Evolutionary conservation across 2,329 filamentous ascomycete genomes (phyloP).

Genomic region (Aspergillus cejpii): DNA sequence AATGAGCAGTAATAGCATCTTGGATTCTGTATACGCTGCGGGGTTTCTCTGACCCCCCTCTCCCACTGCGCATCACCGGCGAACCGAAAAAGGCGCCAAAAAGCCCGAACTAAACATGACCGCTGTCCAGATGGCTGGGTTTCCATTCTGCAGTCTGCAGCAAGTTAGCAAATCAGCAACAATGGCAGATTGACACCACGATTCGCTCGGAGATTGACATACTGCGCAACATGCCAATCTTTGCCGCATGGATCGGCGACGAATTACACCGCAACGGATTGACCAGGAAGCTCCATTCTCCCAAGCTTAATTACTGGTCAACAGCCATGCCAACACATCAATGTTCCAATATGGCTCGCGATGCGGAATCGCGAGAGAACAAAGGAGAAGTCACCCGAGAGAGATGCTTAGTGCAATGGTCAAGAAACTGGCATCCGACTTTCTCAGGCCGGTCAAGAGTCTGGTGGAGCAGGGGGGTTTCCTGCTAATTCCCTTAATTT

Average conservation of each 20-base stretch:
- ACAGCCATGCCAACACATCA: slow-evolving; percentile 85
- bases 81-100: slow-evolving; percentile 1
- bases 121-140: slow-evolving; percentile 14
- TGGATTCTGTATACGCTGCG: slow-evolving; percentile 7
- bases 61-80: background rate
- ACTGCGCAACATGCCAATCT: slow-evolving; percentile 24
- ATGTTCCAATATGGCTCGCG: slow-evolving; percentile 22
- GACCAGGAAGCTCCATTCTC: slow-evolving; percentile 50
- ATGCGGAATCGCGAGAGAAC: slow-evolving; percentile 2
- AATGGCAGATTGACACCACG: slow-evolving; percentile 14
- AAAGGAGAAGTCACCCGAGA: slow-evolving; percentile 3
- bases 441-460: background rate
- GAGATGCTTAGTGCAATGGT: background rate
- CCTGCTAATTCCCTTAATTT: background rate
- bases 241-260: slow-evolving; percentile 33
- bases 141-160: slow-evolving; percentile 17
- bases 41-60: slow-evolving; percentile 4
- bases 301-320: slow-evolving; percentile 69
- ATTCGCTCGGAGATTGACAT: slow-evolving; percentile 10
- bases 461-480: background rate
- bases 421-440: background rate
- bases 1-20: slow-evolving; percentile 2
- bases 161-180: too few relatives aligned
- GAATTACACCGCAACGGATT: slow-evolving; percentile 38
- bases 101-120: slow-evolving; percentile 6